phyloP scores from a whole-genome alignment of 2,329 filamentous ascomycete genomes.

The Ophiostoma ulmi region DNA sequence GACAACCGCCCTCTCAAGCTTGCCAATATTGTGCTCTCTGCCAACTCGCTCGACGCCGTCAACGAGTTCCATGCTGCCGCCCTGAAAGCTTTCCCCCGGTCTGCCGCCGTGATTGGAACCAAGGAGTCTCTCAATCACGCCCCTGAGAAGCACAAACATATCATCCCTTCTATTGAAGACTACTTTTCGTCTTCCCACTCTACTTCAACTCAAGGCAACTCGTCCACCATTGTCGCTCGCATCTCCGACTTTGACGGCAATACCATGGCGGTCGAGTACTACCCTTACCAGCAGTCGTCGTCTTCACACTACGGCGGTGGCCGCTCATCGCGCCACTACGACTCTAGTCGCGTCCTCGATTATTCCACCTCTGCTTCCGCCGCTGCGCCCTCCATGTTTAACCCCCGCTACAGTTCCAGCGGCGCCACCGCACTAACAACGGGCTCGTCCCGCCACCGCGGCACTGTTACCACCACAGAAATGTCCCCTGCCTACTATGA shows the following conservation, averaged over 20 bases:
- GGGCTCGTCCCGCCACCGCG: background rate
- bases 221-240: conserved; percentile 41
- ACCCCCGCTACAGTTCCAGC: conserved; percentile 11
- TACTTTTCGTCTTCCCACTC: conserved; percentile 1
- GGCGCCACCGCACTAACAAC: background rate
- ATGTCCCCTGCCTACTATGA: conserved; percentile 17
- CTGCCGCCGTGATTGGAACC: conserved; percentile 36
- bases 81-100: conserved; percentile 55
- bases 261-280: conserved; percentile 70
- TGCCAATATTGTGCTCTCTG: conserved; percentile 60
- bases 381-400: conserved; percentile 15
- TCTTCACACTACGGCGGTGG: conserved; percentile 7
- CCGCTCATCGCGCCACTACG: conserved; percentile 26
- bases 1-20: conserved; percentile 38
- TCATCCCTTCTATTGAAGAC: conserved; percentile 8
- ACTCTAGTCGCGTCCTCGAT: conserved; percentile 35
- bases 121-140: conserved; percentile 11
- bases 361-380: conserved; percentile 13
- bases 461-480: background rate
- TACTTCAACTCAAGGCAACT: conserved; percentile 28
- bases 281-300: conserved; percentile 31
- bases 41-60: conserved; percentile 60
- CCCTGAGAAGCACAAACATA: background rate
- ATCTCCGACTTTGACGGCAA: conserved; percentile 79
- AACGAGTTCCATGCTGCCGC: conserved; percentile 67